A percentile compares a stretch with the other conserved stretches of the same genome.
Conservation (phyloP, 306 rosid species). For the Rubus parviflorus region DNA sequence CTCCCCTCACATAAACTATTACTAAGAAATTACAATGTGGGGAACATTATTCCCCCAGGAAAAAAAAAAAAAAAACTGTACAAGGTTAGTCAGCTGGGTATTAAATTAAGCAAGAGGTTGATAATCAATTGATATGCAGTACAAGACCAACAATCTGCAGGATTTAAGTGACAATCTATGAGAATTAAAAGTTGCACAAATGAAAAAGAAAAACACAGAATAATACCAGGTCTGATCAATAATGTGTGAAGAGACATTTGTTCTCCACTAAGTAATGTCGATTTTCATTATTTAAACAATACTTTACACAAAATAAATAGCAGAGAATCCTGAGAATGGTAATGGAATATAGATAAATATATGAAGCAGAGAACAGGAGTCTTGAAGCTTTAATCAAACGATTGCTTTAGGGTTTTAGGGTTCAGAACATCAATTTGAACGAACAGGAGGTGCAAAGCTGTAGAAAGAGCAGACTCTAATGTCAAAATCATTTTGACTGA, state of each 20-base stretch:
- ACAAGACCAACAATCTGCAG: neutral
- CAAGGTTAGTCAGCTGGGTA: neutral
- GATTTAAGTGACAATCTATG: neutral
- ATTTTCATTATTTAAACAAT: neutral
- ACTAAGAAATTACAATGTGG: neutral
- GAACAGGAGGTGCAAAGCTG: neutral
- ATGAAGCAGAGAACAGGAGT: neutral
- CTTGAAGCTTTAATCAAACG: neutral
- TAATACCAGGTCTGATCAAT: neutral
- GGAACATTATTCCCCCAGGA: neutral
- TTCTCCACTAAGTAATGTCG: neutral
- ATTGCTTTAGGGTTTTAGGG: too few relatives aligned
- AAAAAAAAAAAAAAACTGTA: neutral
- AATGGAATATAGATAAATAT: neutral
- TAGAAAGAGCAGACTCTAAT: neutral
- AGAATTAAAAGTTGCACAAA: neutral
- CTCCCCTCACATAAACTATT: neutral
- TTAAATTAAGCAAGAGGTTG: neutral
- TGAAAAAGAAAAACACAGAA: neutral
- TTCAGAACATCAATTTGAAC: neutral
- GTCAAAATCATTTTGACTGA: neutral
- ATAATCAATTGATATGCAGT: neutral
- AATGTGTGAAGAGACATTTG: neutral
- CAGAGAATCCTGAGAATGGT: neutral
- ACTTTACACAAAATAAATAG: neutral